Evolutionary conservation across 73 alveolate genomes (phyloP).

Genomic region (Vitrella brassicaformis): DNA sequence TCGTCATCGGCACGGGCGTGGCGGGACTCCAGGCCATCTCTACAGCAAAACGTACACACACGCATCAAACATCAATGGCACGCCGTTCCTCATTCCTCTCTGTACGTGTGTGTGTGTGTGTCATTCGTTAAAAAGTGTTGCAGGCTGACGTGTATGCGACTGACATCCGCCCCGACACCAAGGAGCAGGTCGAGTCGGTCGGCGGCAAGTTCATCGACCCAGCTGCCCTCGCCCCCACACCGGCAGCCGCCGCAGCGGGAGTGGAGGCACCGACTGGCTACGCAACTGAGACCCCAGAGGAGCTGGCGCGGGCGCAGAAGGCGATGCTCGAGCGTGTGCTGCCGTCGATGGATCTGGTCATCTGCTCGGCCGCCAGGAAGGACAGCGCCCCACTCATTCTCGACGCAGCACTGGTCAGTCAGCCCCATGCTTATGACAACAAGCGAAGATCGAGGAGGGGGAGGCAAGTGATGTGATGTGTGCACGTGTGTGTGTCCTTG

Average conservation of each 20-base stretch:
- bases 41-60: constrained; percentile 41
- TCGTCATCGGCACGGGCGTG: constrained; percentile 50
- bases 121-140: no score
- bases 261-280: neutral
- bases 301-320: constrained; percentile 41
- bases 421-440: no score
- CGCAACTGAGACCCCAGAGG: constrained; percentile 38
- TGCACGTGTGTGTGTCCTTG: no score
- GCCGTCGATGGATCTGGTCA: neutral
- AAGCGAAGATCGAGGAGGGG: no score
- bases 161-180: neutral
- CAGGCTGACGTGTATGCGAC: neutral
- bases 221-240: no score
- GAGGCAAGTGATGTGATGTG: no score
- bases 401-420: no score
- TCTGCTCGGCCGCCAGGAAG: neutral
- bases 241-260: neutral
- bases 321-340: constrained; percentile 2
- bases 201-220: neutral
- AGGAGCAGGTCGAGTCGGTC: neutral
- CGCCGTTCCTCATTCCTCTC: no score
- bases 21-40: constrained; percentile 50
- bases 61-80: no score
- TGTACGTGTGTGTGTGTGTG: no score
- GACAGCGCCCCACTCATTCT: no score